Evolutionary conservation across 225 moss, liverwort and hornwort genomes (phyloP).

Genomic region (Polytrichum commune): DNA sequence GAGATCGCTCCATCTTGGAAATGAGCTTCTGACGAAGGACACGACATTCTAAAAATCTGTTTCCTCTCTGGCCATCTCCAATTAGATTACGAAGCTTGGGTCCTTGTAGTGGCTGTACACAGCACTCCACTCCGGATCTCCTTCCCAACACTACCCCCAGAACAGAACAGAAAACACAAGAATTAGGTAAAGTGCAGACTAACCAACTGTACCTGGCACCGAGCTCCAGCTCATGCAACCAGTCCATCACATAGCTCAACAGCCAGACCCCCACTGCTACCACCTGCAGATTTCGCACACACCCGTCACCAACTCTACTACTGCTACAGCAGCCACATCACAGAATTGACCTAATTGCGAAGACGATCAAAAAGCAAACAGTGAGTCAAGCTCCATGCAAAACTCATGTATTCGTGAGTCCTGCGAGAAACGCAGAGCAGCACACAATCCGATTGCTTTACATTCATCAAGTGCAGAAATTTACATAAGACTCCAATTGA

Average conservation of each 20-base stretch:
- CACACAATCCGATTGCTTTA: background rate
- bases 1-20: slow-evolving; percentile 13
- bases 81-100: slow-evolving; percentile 13
- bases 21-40: slow-evolving; percentile 5
- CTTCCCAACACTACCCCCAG: slow-evolving; percentile 9
- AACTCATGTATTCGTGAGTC: background rate
- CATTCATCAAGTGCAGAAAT: too few species aligned
- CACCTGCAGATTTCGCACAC: slow-evolving; percentile 44
- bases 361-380: background rate
- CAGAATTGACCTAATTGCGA: too few species aligned
- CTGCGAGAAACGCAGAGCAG: background rate
- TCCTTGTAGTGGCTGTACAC: slow-evolving; percentile 19
- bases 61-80: slow-evolving; percentile 14
- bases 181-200: slow-evolving; percentile 18
- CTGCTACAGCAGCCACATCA: background rate
- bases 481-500: too few species aligned
- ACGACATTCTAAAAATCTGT: slow-evolving; percentile 5
- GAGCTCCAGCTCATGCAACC: slow-evolving; percentile 85
- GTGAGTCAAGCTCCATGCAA: background rate
- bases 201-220: slow-evolving; percentile 47
- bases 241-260: slow-evolving; percentile 83
- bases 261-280: slow-evolving; percentile 67
- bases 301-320: background rate
- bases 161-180: background rate
- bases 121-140: slow-evolving; percentile 9